These are phyloP conservation scores for Halophytophthora polymorphica DNA, from an alignment of 352 stramenopile genomes.

Conservation along the genomic window DNA sequence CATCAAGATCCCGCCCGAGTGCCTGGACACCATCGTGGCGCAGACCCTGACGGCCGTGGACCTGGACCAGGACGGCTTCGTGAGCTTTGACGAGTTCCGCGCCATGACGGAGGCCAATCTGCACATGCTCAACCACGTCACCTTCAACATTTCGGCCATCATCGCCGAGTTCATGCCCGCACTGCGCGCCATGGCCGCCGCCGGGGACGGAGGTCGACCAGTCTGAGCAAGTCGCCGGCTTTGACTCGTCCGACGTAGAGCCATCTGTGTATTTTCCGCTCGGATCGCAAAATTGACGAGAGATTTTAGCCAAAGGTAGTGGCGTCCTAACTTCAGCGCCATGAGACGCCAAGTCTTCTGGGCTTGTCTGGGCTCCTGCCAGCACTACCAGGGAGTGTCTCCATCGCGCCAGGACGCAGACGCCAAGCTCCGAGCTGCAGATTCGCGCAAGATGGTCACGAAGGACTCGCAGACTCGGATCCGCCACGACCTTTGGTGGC, in stretches of 20 bases:
- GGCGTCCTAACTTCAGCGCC: too few relatives aligned
- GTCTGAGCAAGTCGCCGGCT: neutral
- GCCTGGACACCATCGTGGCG: slow-evolving; percentile 57
- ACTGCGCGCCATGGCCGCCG: slow-evolving; percentile 46
- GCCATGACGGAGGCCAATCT: slow-evolving; percentile 56
- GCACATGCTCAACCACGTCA: slow-evolving; percentile 80
- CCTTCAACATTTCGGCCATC: slow-evolving; percentile 76
- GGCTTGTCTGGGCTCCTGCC: too few relatives aligned
- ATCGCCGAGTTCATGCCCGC: slow-evolving; percentile 75
- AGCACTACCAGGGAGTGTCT: too few relatives aligned
- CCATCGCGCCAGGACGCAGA: too few relatives aligned
- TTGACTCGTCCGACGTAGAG: neutral
- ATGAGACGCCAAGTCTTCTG: too few relatives aligned
- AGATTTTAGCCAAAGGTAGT: too few relatives aligned
- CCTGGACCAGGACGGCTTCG: slow-evolving; percentile 61
- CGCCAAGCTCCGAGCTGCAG: too few relatives aligned
- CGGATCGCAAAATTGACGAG: too few relatives aligned
- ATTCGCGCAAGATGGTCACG: too few relatives aligned
- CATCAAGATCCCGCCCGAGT: slow-evolving; percentile 70
- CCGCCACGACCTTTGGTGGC: too few relatives aligned
- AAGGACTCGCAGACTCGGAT: too few relatives aligned
- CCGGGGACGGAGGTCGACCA: neutral
- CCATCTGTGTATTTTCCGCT: neutral
- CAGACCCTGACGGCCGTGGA: slow-evolving; percentile 75
- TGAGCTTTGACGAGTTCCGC: slow-evolving; percentile 74